Evolutionary conservation across 306 rosid species (phyloP).

Genomic region (Purshia tridentata): DNA sequence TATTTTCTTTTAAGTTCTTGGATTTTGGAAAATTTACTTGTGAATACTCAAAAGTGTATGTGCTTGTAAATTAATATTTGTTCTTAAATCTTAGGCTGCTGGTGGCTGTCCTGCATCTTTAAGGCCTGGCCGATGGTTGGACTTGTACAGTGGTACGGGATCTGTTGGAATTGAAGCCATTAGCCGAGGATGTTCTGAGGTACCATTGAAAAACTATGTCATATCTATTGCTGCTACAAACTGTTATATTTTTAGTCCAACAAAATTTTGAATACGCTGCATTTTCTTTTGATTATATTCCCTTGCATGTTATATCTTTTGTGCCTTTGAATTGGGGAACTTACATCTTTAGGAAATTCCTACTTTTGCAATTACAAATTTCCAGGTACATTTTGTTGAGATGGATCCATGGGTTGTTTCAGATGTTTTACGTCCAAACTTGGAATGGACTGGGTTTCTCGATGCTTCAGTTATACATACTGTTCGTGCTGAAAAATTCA

Average conservation of each 20-base stretch:
- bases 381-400: slow-evolving; percentile 93
- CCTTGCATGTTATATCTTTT: not conserved
- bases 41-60: not conserved
- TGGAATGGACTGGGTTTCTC: slow-evolving; percentile 82
- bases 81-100: slow-evolving; percentile 62
- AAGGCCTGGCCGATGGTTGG: slow-evolving; percentile 97
- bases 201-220: slow-evolving; percentile 18
- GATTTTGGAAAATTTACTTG: not conserved
- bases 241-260: not conserved
- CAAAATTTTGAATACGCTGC: not conserved
- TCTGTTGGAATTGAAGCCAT: slow-evolving; percentile 98
- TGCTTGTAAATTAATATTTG: slow-evolving; percentile 20
- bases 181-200: slow-evolving; percentile 96
- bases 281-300: not conserved
- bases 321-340: not conserved
- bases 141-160: slow-evolving; percentile 96
- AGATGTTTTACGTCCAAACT: slow-evolving; percentile 75
- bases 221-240: not conserved
- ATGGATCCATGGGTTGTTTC: slow-evolving; percentile 99
- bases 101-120: slow-evolving; percentile 88
- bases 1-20: not conserved
- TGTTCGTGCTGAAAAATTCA: slow-evolving; percentile 75
- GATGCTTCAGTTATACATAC: slow-evolving; percentile 78
- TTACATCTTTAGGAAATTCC: slow-evolving; percentile 3
- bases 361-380: slow-evolving; percentile 18